Evolutionary conservation across 2,329 filamentous ascomycete genomes (phyloP).

Genomic region (Alternaria panax): DNA sequence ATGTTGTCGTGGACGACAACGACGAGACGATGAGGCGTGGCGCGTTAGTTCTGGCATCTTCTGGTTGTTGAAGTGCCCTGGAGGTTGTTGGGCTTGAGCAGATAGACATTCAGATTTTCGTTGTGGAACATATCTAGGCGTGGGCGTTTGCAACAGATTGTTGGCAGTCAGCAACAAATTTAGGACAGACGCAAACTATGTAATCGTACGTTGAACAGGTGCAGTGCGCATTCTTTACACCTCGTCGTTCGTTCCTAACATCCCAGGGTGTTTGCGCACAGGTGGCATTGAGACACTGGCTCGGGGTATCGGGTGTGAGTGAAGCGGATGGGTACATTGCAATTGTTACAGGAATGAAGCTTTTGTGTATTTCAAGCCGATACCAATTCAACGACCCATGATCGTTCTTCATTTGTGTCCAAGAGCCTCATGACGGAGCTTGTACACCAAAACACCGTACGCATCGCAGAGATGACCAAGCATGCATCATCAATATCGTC

Average conservation of each 20-base stretch:
- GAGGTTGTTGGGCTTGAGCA: not conserved
- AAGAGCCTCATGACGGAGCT: too few relatives aligned
- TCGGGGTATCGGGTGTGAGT: not conserved
- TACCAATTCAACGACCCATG: not conserved
- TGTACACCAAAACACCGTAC: too few relatives aligned
- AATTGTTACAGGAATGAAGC: not conserved
- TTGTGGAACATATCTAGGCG: not conserved
- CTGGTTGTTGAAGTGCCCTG: not conserved
- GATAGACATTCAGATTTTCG: not conserved
- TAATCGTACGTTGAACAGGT: not conserved
- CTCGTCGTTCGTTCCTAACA: not conserved
- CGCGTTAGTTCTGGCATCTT: not conserved
- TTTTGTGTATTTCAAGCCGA: not conserved
- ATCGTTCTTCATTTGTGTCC: not conserved
- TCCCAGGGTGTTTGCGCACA: not conserved
- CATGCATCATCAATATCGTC: not conserved
- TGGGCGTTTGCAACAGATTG: not conserved
- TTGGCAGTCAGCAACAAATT: not conserved
- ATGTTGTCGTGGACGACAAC: not conserved
- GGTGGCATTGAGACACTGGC: not conserved
- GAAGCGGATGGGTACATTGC: not conserved
- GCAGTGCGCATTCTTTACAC: not conserved
- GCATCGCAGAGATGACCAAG: too few relatives aligned
- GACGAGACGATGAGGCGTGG: not conserved
- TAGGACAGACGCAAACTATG: not conserved